A percentile compares a stretch with the other conserved stretches of the same genome.
These are phyloP conservation scores for Dysphania ambrosioides DNA, from an alignment of 148 eudicot species.

Conservation along the genomic window DNA sequence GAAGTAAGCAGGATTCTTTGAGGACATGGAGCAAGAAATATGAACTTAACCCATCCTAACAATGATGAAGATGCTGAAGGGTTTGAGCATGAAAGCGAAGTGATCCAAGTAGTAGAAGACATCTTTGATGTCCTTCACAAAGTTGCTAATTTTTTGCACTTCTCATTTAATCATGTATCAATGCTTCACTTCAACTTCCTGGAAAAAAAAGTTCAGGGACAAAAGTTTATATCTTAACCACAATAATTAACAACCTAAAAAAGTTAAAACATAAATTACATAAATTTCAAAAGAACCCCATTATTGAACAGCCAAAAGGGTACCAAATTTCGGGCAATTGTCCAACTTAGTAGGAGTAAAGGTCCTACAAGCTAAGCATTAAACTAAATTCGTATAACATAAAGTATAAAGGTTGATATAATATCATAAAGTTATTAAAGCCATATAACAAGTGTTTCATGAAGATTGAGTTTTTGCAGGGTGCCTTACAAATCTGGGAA, in stretches of 20 bases:
- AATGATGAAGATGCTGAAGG: slow-evolving; percentile 33
- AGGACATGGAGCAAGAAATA: slow-evolving; percentile 82
- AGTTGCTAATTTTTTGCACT: background rate
- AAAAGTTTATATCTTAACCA: background rate
- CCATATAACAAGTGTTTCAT: background rate
- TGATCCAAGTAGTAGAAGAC: slow-evolving; percentile 70
- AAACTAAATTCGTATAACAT: no score
- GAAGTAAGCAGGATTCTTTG: slow-evolving; percentile 61
- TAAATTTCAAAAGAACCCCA: background rate
- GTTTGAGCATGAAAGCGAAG: slow-evolving; percentile 61
- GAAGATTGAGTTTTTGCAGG: background rate
- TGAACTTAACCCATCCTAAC: slow-evolving; percentile 59
- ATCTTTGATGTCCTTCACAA: slow-evolving; percentile 24
- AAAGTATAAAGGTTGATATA: background rate
- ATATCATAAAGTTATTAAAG: background rate
- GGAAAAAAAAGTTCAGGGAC: background rate
- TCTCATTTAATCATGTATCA: background rate
- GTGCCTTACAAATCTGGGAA: background rate
- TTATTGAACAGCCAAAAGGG: background rate
- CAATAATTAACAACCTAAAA: background rate
- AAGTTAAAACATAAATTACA: no score
- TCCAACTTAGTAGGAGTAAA: background rate
- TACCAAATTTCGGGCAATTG: background rate
- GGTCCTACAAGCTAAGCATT: background rate
- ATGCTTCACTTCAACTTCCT: background rate